Base-by-base conservation (phyloP, 2,329 filamentous ascomycete species). In the Neoascochyta sp. region DNA sequence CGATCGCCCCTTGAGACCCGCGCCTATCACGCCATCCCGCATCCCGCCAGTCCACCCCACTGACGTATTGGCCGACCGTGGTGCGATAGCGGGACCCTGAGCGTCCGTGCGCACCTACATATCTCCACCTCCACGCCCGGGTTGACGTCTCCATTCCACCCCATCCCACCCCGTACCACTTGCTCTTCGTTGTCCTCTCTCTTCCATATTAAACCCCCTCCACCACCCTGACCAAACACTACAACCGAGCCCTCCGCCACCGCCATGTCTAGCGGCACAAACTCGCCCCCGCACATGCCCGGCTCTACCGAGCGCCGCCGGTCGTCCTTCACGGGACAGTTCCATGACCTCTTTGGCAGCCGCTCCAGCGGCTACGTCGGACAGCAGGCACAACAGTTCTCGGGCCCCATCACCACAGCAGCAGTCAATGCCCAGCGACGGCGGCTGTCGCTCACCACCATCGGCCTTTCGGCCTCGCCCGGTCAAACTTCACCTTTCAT, bases 401-500 rank as follows among this genome's bases (percentile, higher is more conserved):
- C 64, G 12, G 69, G 69, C 21, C 67, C 69, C 31, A 71, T 72
- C 45, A 66, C 67, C 22, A 61, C 61, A 17, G 69, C 69, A 17
- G 69, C 69, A 21, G 67, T 65, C 39, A 66, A 71, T 43, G 69
- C 69, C 30, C 67, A 70, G 43, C 65, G 66, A 29, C 62, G 69
- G 34, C 68, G 69, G 28, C 63, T 73, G 17, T 72, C 69, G 5
- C 51, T 73, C 36, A 70, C 68, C 31, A 72, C 69, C 1, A 58
- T 72, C 35, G 69, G 69, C 26, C 62, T 72, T 9, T 64, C 63
- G 29, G 63, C 55, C 42, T 67, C 67, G 5, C 63, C 65, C 16
- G 64, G 57, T 49, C 59, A 65, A 34, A 57, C 55, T 16, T 67
- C 66, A 3, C 66, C 67, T 27, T 69, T 64, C 50, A 49, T 48